Evolutionary conservation across 1,284 basidiomycete genomes (phyloP), one percentile per base, ranked within the genome.

Genomic region (Rhodotorula sp.): DNA sequence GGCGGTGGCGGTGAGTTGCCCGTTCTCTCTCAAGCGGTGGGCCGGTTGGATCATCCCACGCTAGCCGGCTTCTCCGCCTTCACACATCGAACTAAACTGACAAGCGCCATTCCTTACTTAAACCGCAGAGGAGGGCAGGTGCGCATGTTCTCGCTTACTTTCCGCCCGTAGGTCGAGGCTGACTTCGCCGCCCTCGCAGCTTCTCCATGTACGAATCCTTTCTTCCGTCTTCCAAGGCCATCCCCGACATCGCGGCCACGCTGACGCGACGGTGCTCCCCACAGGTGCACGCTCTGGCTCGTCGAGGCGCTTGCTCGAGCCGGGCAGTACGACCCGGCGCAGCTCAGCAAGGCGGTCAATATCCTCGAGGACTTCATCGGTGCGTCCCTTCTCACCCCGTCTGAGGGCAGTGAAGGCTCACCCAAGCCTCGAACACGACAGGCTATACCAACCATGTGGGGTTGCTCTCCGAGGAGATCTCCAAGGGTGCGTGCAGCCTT

Each of bases 281-380:
- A 6, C 36, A 61, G 60, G 61, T 79, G 78, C 59, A 92, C 91
- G 0, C 51, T 80, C 19, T 78, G 91, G 91, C 90, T 90, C 73
- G 85, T 95, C 62, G 94, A 96, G 50, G 92, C 92, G 0, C 83
- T 95, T 70, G 91, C 91, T 0, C 85, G 94, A 6, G 93, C 90
- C 0, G 92, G 92, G 1, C 87, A 90, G 70, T 91, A 87, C 76
- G 88, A 95, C 76, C 77, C 74, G 53, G 83, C 83, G 67, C 85
- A 94, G 77, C 83, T 95, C 29, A 82, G 83, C n/a, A 86, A 86
- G 67, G 89, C 92, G 0, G 84, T 91, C 15, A 81, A 85, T 27
- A 92, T 94, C 89, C 92, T 94, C 74, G 91, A 94, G 84, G 91
- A 78, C 53, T 54, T 54, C 19, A 54, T 54, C 29, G 53, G 86